Evolutionary conservation across 805 yeast genomes (phyloP).

Genomic region (Metschnikowia sp.): DNA sequence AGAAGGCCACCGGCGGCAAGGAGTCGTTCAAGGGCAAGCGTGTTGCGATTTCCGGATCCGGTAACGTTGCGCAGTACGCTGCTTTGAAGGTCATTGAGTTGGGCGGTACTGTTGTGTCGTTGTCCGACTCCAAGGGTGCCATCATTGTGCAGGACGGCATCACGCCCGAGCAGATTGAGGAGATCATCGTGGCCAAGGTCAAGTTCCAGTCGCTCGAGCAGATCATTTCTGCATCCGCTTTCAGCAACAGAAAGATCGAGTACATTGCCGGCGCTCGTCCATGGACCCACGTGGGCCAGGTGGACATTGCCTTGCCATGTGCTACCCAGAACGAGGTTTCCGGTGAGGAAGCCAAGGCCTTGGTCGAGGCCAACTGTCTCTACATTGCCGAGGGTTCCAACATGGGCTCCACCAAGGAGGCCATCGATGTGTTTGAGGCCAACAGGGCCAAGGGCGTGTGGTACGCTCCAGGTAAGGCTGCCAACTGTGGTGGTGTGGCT

Average conservation of each 20-base stretch:
- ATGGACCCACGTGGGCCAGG: constrained; percentile 88
- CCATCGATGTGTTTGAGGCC: constrained; percentile 90
- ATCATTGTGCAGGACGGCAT: constrained; percentile 78
- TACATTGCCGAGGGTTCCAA: constrained; percentile 98
- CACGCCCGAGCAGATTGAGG: constrained; percentile 74
- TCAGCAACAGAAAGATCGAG: constrained; percentile 59
- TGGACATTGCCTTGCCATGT: constrained; percentile 95
- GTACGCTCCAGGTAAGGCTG: constrained; percentile 99
- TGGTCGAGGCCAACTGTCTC: constrained; percentile 87
- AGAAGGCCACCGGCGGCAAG: constrained; percentile 83
- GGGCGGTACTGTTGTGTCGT: constrained; percentile 91
- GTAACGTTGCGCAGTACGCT: constrained; percentile 99
- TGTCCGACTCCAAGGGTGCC: constrained; percentile 93
- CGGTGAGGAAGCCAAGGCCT: constrained; percentile 94
- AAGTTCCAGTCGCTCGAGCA: constrained; percentile 73
- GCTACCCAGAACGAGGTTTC: constrained; percentile 98
- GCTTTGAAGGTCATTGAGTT: constrained; percentile 96
- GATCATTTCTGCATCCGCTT: constrained; percentile 57
- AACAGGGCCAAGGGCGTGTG: constrained; percentile 70
- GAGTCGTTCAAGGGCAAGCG: constrained; percentile 90
- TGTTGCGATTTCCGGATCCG: constrained; percentile 96
- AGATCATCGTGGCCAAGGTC: constrained; percentile 73
- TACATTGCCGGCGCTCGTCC: constrained; percentile 95
- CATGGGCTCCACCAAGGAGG: constrained; percentile 99
- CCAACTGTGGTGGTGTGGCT: constrained; percentile 99